phyloP scores from a whole-genome alignment of 139 green algal genomes.

The Closterium sp. region DNA sequence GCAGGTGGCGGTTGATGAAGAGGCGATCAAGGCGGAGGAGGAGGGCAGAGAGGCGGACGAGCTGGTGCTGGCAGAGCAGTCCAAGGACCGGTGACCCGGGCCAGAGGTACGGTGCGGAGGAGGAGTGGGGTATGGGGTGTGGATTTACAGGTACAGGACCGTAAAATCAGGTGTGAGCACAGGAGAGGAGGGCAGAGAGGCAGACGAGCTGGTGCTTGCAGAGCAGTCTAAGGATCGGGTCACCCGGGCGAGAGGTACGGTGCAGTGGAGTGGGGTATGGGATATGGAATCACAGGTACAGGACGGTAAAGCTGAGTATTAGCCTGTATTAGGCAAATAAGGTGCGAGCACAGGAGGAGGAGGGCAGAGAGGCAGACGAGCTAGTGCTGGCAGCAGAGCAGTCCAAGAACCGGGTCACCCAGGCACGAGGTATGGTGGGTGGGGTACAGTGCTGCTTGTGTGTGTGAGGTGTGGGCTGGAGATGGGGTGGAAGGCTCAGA shows the following conservation, averaged over 20 bases:
- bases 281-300: background rate
- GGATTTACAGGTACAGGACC: too few species aligned
- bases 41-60: background rate
- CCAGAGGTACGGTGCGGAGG: constrained; percentile 25
- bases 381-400: background rate
- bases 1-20: too few species aligned
- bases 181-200: constrained; percentile 18
- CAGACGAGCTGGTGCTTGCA: background rate
- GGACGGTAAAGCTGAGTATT: constrained; percentile 67
- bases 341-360: constrained; percentile 27
- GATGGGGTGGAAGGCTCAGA: too few species aligned
- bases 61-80: too few species aligned
- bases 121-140: too few species aligned
- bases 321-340: constrained; percentile 56
- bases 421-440: background rate
- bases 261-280: constrained; percentile 4
- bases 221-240: constrained; percentile 47
- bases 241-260: constrained; percentile 33
- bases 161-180: constrained; percentile 71
- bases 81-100: constrained; percentile 21
- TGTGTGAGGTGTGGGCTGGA: too few species aligned
- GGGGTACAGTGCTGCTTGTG: too few species aligned
- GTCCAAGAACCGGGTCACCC: constrained; percentile 45
- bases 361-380: constrained; percentile 4
- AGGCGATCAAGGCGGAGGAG: too few species aligned